Conservation (phyloP, 257 asterid genomes). For the Apocynum venetum region DNA sequence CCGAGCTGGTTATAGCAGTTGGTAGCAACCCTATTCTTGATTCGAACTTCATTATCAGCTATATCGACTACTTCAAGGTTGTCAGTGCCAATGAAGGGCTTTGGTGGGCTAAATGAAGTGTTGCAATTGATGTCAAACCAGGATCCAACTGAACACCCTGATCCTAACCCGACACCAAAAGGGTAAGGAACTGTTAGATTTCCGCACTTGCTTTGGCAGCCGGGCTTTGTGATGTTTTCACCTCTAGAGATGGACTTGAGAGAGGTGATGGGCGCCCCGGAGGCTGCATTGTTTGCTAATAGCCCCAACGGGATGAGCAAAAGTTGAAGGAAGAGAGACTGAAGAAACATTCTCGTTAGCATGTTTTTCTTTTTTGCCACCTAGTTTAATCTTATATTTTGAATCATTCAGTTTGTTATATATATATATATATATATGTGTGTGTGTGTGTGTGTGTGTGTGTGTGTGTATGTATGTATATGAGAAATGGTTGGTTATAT, state of each 20-base stretch:
- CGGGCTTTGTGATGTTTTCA: conserved; percentile 18
- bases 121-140: conserved; percentile 16
- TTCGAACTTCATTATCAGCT: conserved; percentile 2
- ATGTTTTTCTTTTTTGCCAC: not conserved
- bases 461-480: too few relatives aligned
- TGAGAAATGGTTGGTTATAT: too few relatives aligned
- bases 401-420: too few relatives aligned
- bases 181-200: conserved; percentile 29
- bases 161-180: conserved; percentile 21
- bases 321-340: not conserved
- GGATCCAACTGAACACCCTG: conserved; percentile 15
- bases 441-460: too few relatives aligned
- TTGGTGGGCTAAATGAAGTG: conserved; percentile 11
- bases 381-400: too few relatives aligned
- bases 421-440: too few relatives aligned
- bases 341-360: not conserved
- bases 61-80: conserved; percentile 14
- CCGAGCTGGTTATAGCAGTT: conserved; percentile 18
- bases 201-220: conserved; percentile 25
- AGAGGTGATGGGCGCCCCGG: not conserved
- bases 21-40: conserved; percentile 13
- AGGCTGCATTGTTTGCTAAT: not conserved
- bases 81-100: conserved; percentile 7
- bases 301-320: not conserved
- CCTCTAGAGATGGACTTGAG: conserved; percentile 5